Percentiles rank a stretch among this genome's conserved stretches.
Conservation (phyloP, 1,284 basidiomycete genomes). For the Rhodotorula sp. region DNA sequence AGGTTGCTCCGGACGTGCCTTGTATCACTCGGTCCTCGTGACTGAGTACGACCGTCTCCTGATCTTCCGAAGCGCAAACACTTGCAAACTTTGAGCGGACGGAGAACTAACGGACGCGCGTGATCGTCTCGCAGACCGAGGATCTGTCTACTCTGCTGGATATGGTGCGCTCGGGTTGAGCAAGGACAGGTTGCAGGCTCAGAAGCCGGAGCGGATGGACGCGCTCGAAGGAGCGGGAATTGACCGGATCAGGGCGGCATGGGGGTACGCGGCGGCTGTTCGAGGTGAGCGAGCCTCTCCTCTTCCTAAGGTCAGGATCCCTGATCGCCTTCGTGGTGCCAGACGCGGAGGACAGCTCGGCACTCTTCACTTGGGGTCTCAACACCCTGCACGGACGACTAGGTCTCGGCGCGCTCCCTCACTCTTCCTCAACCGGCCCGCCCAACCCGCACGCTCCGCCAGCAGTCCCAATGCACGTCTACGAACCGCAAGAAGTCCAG, state of each 20-base stretch:
- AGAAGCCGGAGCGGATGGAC: slow-evolving; percentile 5
- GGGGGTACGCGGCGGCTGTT: slow-evolving; percentile 31
- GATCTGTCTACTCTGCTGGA: slow-evolving; percentile 34
- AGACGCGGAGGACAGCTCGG: slow-evolving; percentile 11
- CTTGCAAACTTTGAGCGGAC: neutral
- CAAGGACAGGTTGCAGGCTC: neutral
- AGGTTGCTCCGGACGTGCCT: neutral
- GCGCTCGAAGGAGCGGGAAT: slow-evolving; percentile 24
- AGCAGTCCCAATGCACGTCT: slow-evolving; percentile 12
- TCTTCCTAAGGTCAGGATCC: no score
- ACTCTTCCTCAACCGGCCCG: neutral
- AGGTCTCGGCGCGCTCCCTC: slow-evolving; percentile 18
- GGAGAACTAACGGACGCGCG: neutral
- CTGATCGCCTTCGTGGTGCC: neutral
- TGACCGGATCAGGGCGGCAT: slow-evolving; percentile 29
- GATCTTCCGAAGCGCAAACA: neutral
- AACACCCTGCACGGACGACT: slow-evolving; percentile 32
- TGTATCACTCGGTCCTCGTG: neutral
- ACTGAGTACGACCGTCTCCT: neutral
- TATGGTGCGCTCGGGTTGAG: slow-evolving; percentile 33
- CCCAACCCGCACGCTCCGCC: neutral
- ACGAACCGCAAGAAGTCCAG: slow-evolving; percentile 16
- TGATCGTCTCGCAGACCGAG: slow-evolving; percentile 14
- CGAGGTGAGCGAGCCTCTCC: slow-evolving; percentile 6
- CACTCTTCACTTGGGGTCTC: slow-evolving; percentile 34